Evolutionary conservation across 306 rosid species (phyloP).

Genomic region (Phaseolus lunatus): DNA sequence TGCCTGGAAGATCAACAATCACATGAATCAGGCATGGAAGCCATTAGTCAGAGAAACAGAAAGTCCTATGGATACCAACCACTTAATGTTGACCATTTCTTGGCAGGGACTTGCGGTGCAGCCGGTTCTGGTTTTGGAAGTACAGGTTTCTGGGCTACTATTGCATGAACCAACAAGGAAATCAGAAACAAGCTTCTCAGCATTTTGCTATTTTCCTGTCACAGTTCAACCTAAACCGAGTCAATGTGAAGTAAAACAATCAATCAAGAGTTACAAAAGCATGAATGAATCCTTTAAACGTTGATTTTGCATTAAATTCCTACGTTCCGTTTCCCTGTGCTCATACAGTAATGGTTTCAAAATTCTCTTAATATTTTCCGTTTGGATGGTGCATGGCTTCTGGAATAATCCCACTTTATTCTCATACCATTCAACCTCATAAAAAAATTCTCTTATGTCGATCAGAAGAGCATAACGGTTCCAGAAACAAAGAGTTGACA

Average conservation of each 20-base stretch:
- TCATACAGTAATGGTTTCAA: constrained; percentile 1
- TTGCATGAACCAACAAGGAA: constrained; percentile 58
- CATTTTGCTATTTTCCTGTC: constrained; percentile 66
- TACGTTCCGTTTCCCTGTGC: background rate
- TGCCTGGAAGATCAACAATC: constrained; percentile 55
- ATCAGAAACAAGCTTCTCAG: constrained; percentile 60
- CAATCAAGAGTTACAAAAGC: constrained; percentile 5
- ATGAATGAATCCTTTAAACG: background rate
- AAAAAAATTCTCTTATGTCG: background rate
- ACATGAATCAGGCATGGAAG: background rate
- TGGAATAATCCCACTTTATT: background rate
- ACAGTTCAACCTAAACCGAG: background rate
- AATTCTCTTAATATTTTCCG: background rate
- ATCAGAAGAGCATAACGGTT: background rate
- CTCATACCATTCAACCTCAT: constrained; percentile 15
- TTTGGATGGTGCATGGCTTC: background rate
- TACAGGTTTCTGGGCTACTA: constrained; percentile 52
- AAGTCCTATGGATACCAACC: constrained; percentile 60
- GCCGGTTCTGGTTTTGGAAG: background rate
- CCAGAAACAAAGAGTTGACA: background rate
- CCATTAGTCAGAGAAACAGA: background rate
- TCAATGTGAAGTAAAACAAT: constrained; percentile 27
- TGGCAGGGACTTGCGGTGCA: constrained; percentile 8
- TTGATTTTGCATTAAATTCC: constrained; percentile 29
- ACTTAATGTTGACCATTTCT: constrained; percentile 80